A percentile compares a stretch with the other conserved stretches of the same genome.
Evolutionary conservation across 2,329 filamentous ascomycete species (phyloP).

Genomic region (Magnaporthiopsis rhizophila): DNA sequence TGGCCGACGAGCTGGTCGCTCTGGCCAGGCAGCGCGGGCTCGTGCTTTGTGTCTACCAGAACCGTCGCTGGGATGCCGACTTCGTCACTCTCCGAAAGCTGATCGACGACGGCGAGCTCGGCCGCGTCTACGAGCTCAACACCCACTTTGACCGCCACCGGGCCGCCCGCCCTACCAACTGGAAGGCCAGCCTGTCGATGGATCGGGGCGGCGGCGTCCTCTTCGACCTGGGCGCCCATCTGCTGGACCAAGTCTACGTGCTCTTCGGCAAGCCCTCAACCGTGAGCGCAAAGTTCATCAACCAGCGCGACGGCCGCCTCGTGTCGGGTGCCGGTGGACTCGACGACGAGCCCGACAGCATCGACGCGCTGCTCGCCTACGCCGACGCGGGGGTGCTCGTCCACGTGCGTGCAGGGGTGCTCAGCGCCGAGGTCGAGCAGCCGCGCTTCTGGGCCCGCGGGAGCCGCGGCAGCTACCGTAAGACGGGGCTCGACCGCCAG

Average conservation of each 20-base stretch:
- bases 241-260: slow-evolving; percentile 64
- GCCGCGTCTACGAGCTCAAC: slow-evolving; percentile 69
- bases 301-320: slow-evolving; percentile 46
- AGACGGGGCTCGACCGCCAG: slow-evolving; percentile 62
- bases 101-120: slow-evolving; percentile 50
- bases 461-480: slow-evolving; percentile 66
- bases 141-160: slow-evolving; percentile 74
- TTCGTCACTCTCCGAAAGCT: slow-evolving; percentile 63
- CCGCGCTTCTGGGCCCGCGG: slow-evolving; percentile 72
- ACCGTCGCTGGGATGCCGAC: slow-evolving; percentile 71
- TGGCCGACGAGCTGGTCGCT: slow-evolving; percentile 55
- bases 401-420: slow-evolving; percentile 59
- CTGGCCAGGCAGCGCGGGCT: slow-evolving; percentile 43
- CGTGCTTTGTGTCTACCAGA: slow-evolving; percentile 63
- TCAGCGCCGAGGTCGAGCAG: slow-evolving; percentile 62
- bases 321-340: slow-evolving; percentile 19
- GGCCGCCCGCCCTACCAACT: slow-evolving; percentile 47
- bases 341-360: slow-evolving; percentile 46
- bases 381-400: slow-evolving; percentile 50
- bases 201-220: slow-evolving; percentile 56
- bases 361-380: slow-evolving; percentile 62
- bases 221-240: slow-evolving; percentile 67
- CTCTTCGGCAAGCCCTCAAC: slow-evolving; percentile 43
- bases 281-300: slow-evolving; percentile 61
- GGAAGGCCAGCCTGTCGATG: slow-evolving; percentile 55